A percentile compares a stretch with the other conserved stretches of the same genome.
phyloP scores from a whole-genome alignment of 2,329 filamentous ascomycete genomes.

The Didymella sp. region DNA sequence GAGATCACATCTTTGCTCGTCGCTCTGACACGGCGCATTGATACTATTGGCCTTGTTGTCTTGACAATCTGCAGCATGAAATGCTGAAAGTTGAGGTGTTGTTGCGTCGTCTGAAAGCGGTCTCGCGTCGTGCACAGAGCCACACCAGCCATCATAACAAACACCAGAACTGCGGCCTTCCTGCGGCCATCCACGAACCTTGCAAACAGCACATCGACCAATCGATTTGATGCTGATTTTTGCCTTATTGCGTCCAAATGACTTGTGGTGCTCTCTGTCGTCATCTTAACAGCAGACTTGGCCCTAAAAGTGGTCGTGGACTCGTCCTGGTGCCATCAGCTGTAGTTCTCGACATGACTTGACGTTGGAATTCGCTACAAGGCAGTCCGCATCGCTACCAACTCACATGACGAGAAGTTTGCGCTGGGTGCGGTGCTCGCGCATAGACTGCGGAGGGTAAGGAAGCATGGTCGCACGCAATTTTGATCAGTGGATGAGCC shows the following conservation, averaged over 20 bases:
- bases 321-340: conserved; percentile 16
- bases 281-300: conserved; percentile 29
- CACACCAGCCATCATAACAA: conserved; percentile 45
- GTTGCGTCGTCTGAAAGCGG: conserved; percentile 37
- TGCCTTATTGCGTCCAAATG: conserved; percentile 28
- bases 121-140: conserved; percentile 41
- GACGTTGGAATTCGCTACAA: conserved; percentile 53
- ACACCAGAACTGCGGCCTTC: conserved; percentile 42
- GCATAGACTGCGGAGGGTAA: conserved; percentile 43
- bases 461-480: conserved; percentile 46
- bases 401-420: conserved; percentile 51
- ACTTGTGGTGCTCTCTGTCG: conserved; percentile 26
- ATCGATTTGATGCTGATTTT: conserved; percentile 37
- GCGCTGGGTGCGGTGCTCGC: conserved; percentile 50
- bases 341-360: conserved; percentile 26
- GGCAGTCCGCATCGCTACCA: conserved; percentile 44
- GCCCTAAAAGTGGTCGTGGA: conserved; percentile 26
- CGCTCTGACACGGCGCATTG: conserved; percentile 20
- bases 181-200: conserved; percentile 41
- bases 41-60: conserved; percentile 5
- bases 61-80: conserved; percentile 5
- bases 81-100: conserved; percentile 34
- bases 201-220: conserved; percentile 42
- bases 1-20: conserved; percentile 3
- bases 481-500: conserved; percentile 50